A percentile compares a stretch with the other conserved stretches of the same genome.
phyloP scores from a whole-genome alignment of 2,329 filamentous ascomycete genomes.

The Aspergillus sp. region DNA sequence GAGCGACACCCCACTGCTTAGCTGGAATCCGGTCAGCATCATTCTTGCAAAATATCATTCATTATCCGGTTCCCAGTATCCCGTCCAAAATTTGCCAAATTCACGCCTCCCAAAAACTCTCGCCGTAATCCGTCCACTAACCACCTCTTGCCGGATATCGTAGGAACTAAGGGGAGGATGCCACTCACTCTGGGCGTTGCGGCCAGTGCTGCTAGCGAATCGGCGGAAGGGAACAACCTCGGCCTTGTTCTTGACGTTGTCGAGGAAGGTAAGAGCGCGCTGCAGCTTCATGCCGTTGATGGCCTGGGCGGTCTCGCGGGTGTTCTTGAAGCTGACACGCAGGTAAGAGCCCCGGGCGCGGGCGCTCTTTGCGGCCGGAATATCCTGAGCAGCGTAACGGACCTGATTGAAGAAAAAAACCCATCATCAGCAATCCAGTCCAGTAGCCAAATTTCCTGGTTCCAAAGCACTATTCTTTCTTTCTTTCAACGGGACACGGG shows the following conservation, averaged over 20 bases:
- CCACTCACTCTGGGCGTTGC: constrained; percentile 92
- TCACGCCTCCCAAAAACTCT: constrained; percentile 3
- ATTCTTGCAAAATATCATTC: constrained; percentile 2
- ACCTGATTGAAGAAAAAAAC: constrained; percentile 58
- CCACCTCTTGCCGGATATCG: neutral
- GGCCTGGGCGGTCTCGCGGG: constrained; percentile 97
- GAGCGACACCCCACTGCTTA: constrained; percentile 98
- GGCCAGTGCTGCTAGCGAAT: constrained; percentile 93
- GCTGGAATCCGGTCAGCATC: constrained; percentile 54
- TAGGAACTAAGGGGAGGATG: constrained; percentile 13
- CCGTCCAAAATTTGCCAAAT: neutral
- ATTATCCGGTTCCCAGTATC: neutral
- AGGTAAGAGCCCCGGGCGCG: constrained; percentile 98
- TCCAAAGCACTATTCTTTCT: neutral
- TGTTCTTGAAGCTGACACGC: constrained; percentile 99
- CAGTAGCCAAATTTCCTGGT: constrained; percentile 3
- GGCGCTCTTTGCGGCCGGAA: constrained; percentile 87
- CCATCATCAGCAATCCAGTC: constrained; percentile 28
- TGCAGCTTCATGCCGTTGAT: constrained; percentile 99
- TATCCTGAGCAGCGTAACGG: constrained; percentile 92
- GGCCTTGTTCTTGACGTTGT: constrained; percentile 96
- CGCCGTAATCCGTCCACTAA: neutral
- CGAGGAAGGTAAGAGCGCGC: constrained; percentile 93
- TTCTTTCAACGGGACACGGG: neutral
- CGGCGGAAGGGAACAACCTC: constrained; percentile 98